phyloP scores from a whole-genome alignment of 257 asterid species.

The Apocynum venetum region DNA sequence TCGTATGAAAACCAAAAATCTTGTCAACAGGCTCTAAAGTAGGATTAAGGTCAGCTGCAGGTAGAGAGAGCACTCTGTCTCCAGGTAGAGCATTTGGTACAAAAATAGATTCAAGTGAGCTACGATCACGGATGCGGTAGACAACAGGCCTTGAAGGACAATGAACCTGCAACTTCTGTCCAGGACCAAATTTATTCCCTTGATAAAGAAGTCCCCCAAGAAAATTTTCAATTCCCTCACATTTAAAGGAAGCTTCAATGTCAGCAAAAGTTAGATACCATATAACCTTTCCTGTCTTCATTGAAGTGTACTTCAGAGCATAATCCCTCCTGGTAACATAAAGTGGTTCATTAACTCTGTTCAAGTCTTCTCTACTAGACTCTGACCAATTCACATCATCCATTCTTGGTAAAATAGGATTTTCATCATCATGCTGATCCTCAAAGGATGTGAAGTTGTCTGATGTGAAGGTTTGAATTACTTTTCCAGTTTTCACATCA shows the following conservation, averaged over 20 bases:
- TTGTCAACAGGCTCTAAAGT: constrained; percentile 22
- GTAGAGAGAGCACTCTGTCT: constrained; percentile 40
- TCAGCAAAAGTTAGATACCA: constrained; percentile 82
- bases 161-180: constrained; percentile 31
- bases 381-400: constrained; percentile 50
- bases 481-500: constrained; percentile 71
- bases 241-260: constrained; percentile 66
- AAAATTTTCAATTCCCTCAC: constrained; percentile 49
- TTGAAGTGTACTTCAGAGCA: constrained; percentile 55
- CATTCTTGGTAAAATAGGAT: constrained; percentile 41
- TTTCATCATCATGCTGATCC: constrained; percentile 33
- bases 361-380: constrained; percentile 30
- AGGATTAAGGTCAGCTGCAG: constrained; percentile 33
- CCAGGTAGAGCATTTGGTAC: constrained; percentile 49
- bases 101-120: constrained; percentile 50
- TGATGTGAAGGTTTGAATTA: constrained; percentile 48
- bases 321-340: constrained; percentile 80
- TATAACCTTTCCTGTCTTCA: constrained; percentile 57
- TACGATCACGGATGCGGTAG: constrained; percentile 54
- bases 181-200: constrained; percentile 23
- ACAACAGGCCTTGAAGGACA: constrained; percentile 54
- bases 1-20: constrained; percentile 27
- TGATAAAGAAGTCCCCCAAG: constrained; percentile 30
- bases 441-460: constrained; percentile 46
- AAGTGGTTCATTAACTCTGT: constrained; percentile 46